A percentile compares a stretch with the other conserved stretches of the same genome.
Conservation (phyloP, 768 basidiomycete species). For the Chalciporus pseudorubinellus region DNA sequence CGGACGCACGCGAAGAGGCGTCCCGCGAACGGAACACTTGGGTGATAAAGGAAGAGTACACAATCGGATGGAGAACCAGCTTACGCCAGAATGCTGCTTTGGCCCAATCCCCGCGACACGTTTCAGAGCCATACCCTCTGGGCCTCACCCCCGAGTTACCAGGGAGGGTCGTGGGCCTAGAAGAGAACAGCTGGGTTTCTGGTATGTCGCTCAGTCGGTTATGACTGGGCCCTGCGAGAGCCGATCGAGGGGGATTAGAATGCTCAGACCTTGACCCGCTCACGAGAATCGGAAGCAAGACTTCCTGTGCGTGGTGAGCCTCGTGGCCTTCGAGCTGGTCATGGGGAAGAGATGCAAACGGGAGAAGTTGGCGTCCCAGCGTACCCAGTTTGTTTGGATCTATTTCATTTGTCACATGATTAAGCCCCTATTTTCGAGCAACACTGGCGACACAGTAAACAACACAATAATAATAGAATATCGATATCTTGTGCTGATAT, state of each 20-base stretch:
- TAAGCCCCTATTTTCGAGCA: no score
- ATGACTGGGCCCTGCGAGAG: slow-evolving; percentile 60
- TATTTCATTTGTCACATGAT: no score
- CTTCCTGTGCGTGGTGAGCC: slow-evolving; percentile 59
- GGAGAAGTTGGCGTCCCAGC: no score
- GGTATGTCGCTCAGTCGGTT: slow-evolving; percentile 63
- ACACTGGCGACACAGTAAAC: no score
- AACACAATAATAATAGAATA: not conserved
- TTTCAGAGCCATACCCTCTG: slow-evolving; percentile 38
- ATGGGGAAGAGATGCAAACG: not conserved
- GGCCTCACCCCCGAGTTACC: not conserved
- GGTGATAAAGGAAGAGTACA: not conserved
- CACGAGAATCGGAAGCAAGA: slow-evolving; percentile 40
- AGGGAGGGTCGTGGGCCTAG: slow-evolving; percentile 49
- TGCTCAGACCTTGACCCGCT: slow-evolving; percentile 86
- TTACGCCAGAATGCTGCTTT: not conserved
- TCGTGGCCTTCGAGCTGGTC: slow-evolving; percentile 62
- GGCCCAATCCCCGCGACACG: slow-evolving; percentile 53
- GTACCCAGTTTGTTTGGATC: not conserved
- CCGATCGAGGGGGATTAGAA: slow-evolving; percentile 61
- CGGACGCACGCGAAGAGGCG: not conserved
- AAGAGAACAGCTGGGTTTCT: slow-evolving; percentile 48
- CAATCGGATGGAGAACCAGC: not conserved
- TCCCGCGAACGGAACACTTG: not conserved
- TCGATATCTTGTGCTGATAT: not conserved